These are phyloP conservation scores for Dillenia suffruticosa DNA, from an alignment of 164 flowering plant genomes.

Conservation along the genomic window DNA sequence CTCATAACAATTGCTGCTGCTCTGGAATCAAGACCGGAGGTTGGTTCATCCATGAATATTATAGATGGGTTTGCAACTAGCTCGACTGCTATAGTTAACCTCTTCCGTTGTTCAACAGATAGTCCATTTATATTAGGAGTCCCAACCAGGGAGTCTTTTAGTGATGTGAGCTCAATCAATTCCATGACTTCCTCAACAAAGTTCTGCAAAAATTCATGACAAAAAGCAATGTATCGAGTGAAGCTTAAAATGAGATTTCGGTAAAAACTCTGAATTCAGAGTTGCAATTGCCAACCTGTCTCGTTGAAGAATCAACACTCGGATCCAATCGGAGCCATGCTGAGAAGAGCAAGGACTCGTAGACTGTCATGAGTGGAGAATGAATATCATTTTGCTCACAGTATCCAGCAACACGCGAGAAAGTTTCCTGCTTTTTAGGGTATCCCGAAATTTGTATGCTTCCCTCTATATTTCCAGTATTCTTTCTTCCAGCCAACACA, in stretches of 20 bases:
- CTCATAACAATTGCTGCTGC: conserved; percentile 67
- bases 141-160: conserved; percentile 40
- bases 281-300: conserved; percentile 27
- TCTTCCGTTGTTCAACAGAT: conserved; percentile 53
- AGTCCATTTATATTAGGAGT: conserved; percentile 48
- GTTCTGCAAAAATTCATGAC: conserved; percentile 22
- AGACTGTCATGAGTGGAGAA: conserved; percentile 50
- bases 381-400: conserved; percentile 59
- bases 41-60: conserved; percentile 60
- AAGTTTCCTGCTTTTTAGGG: conserved; percentile 49
- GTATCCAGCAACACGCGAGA: conserved; percentile 51
- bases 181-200: conserved; percentile 55
- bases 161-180: conserved; percentile 38
- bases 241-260: not conserved
- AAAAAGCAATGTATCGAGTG: not conserved
- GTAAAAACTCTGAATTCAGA: no score
- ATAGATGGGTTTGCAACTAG: conserved; percentile 57
- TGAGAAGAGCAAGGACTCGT: conserved; percentile 48
- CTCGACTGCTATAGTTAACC: conserved; percentile 55
- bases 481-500: conserved; percentile 52
- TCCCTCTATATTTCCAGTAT: conserved; percentile 49
- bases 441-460: conserved; percentile 41
- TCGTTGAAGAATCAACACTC: conserved; percentile 33
- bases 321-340: conserved; percentile 55
- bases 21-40: conserved; percentile 65